Conservation (phyloP, 2,329 filamentous ascomycete species). For the Fusarium multiceps region DNA sequence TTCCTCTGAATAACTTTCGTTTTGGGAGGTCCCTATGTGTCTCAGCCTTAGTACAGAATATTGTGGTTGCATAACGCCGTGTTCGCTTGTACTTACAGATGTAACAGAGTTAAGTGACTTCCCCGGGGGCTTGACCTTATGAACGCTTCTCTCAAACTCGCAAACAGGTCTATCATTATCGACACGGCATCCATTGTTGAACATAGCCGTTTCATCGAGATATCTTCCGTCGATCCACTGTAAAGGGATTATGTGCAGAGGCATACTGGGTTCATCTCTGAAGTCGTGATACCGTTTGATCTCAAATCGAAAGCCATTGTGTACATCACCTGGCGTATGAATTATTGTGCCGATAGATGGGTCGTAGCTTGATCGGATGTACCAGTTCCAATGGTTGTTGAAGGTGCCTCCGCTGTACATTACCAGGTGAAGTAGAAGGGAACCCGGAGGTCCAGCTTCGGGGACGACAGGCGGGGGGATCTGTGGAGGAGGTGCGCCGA, state of each 20-base stretch:
- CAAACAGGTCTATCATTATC: fast-evolving
- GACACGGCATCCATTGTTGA: fast-evolving
- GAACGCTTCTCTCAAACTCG: not conserved
- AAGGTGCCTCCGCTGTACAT: not conserved
- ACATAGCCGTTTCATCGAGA: not conserved
- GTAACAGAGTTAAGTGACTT: not conserved
- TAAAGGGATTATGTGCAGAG: fast-evolving
- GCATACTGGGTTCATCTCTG: not conserved
- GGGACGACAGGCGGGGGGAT: not conserved
- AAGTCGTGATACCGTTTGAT: not conserved
- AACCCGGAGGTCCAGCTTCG: fast-evolving
- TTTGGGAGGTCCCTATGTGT: fast-evolving
- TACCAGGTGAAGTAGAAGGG: not conserved
- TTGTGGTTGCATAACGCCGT: no score
- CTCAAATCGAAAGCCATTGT: not conserved
- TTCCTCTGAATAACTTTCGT: not conserved
- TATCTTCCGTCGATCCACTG: not conserved
- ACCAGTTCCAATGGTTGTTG: conserved; percentile 11
- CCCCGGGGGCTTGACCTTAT: fast-evolving
- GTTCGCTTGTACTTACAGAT: not conserved
- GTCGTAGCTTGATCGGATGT: fast-evolving
- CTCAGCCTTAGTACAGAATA: not conserved
- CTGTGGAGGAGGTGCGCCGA: not conserved
- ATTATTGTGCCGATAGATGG: fast-evolving
- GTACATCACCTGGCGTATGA: not conserved